Percentiles rank a stretch among this genome's conserved stretches.
Conservation (phyloP, 2,329 filamentous ascomycete genomes). For the Monosporascus sp. region DNA sequence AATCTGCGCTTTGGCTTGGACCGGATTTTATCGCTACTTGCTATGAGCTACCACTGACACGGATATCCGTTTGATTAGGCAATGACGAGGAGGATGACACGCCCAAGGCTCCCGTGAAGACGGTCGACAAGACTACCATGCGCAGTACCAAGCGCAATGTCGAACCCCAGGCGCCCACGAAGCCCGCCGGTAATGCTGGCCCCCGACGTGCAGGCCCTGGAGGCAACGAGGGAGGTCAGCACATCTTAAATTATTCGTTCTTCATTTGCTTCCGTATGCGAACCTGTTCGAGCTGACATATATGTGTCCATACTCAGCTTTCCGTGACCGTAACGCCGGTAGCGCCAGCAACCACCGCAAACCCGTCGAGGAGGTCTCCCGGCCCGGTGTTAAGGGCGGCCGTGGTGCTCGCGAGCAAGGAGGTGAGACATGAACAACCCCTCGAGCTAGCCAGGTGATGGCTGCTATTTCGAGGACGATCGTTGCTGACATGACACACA, state of each 20-base stretch:
- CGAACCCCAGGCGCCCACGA: conserved; percentile 64
- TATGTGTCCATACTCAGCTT: conserved; percentile 51
- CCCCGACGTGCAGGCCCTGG: conserved; percentile 54
- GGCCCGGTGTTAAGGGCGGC: conserved; percentile 54
- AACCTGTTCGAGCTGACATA: conserved; percentile 12
- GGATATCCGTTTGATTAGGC: conserved; percentile 37
- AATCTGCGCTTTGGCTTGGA: conserved; percentile 9
- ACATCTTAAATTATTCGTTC: conserved; percentile 6
- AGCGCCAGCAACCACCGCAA: conserved; percentile 77
- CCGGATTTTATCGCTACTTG: neutral
- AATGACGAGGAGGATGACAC: conserved; percentile 66
- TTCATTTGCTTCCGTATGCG: conserved; percentile 1
- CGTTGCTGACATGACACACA: neutral
- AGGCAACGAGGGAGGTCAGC: conserved; percentile 86
- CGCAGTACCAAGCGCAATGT: conserved; percentile 82
- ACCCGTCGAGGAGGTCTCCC: conserved; percentile 64
- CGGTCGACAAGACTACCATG: conserved; percentile 75
- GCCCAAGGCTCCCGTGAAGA: conserved; percentile 77
- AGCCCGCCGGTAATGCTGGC: conserved; percentile 34
- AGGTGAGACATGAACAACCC: conserved; percentile 35
- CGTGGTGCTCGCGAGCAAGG: conserved; percentile 59
- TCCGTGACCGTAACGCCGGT: conserved; percentile 83
- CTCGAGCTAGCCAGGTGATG: neutral
- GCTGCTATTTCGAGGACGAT: conserved; percentile 9
- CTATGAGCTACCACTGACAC: conserved; percentile 16